Evolutionary conservation across 345 rosid species (phyloP), one percentile per base, ranked within the genome.

Genomic region (Brassica incana): DNA sequence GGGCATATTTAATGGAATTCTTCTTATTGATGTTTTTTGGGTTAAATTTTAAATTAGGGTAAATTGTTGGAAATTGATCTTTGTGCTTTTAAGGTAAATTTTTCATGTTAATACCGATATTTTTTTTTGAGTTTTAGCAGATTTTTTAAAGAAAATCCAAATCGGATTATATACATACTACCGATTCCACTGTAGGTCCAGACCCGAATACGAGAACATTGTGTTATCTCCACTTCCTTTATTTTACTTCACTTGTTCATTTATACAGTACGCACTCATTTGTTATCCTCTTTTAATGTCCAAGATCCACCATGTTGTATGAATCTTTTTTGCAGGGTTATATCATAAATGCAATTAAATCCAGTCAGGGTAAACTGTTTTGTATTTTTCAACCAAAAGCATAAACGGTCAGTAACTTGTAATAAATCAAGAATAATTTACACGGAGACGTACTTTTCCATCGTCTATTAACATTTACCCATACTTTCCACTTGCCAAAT

Each of bases 1-100:
- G 90, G 94, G 88, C 85, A 25, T 1, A 6, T 38, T 38, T 38
- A 8, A 38, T 38, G 45, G 45, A 38, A 38, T 38, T 38, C 45
- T 38, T 38, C 11, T 38, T 38, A 38, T 38, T 38, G 3, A 38
- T 38, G 45, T 38, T 38, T 8, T 38, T 38, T 29, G 32, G 30
- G 45, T 38, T 38, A 38, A 38, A 8, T 38, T 38, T 38, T 38
- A 38, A 8, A 38, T 38, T 38, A 38, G 45, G 43, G 14, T 10
- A 43, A 43, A 43, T 43, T 43, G 14, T 43, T 43, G 14, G 50
- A 43, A 10, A 12, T 43, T 43, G 1, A 43, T 43, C 14, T 43
- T 0, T 43, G 4, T 43, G 50, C 14, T 43, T 38, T 38, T 38
- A 38, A 8, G 45, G 45, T 38, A 38, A 43, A 43, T 0, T 43